Base-by-base conservation (phyloP, 495 filamentous ascomycete genomes). In the Hypomontagnella monticulosa region DNA sequence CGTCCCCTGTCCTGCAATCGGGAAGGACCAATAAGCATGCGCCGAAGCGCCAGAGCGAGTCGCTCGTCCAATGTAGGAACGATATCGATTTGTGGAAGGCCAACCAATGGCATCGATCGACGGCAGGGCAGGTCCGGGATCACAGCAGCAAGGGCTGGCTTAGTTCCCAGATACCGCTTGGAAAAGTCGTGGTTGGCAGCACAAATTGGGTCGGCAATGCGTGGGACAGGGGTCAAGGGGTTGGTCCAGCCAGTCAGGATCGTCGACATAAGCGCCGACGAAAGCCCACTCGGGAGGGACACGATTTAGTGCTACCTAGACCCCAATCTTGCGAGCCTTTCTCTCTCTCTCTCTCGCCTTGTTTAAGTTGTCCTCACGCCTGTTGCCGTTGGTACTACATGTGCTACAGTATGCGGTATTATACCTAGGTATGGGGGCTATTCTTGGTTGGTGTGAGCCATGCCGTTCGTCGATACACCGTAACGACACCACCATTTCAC, bases 21-120 rank as follows among this genome's bases (percentile, higher is more conserved):
- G 40, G 6, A 2, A 51, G 11, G 16, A 58, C 71, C 71, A 73
- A 73, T 73, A 52, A 46, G 62, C n/a, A 60, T 38, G 58, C 38
- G 3, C 10, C 53, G 48, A 27, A 33, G 11, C 40, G 23, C 23
- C 23, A 63, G 18, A 65, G 68, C 65, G 69, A 71, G 69, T 61
- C 71, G 69, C 71, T 58, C 54, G 46, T 48, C 52, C 40, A 57
- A 64, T 46, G 55, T 54, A 50, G 33, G 44, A 41, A 56, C 41
- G 48, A 68, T 50, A 12, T 38, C 71, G 68, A 73, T 71, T 69
- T 52, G 57, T 32, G 6, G 37, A 20, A 41, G 16, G 12, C 12
- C 14, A 60, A 57, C 69, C 71, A 71, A 71, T 71, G 38, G 54
- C 9, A 60, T 37, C 52, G 37, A 56, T 61, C 48, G 44, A 63